Base-by-base conservation (phyloP, 306 rosid genomes). In the Fagus crenata region DNA sequence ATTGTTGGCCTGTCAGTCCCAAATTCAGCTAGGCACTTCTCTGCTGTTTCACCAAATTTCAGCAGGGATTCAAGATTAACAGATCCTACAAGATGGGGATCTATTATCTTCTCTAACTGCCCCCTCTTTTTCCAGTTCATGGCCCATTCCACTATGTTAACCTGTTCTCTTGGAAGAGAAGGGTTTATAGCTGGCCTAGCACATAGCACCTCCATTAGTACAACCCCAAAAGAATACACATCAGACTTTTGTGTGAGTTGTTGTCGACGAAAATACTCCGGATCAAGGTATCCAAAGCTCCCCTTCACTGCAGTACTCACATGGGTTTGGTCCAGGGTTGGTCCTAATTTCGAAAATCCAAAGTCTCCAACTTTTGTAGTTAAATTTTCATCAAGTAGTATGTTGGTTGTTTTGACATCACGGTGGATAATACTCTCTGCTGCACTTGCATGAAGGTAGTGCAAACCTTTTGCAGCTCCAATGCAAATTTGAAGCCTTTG, bases 401-500 rank as follows among this genome's bases (percentile, higher is more conserved):
- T 69, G 80, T 84, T 84, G 4, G 87, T 80, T 46, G 84, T 73
- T 72, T 84, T 84, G 4, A 84, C 77, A 28, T 84, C 82, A 4
- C 80, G 84, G 77, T 84, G 84, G 70, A 84, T 84, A 4, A 84
- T 76, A 15, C 76, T 77, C 28, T 80, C 84, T 33, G 84, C 74
- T 33, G 80, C 82, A 31, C 87, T 84, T 0, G 76, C 73, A 71
- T 84, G 87, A 61, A 84, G 84, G 77, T 80, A 84, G 56, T 76
- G 84, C 64, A 84, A 51, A 15, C 87, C 87, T 46, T 77, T 84
- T 69, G 87, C 87, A 51, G 87, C 82, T 73, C 84, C 87, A 51
- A 80, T 77, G 84, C 84, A 84, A 6, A 84, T 81, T 42, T 80
- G 77, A 17, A 84, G 82, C 77, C 87, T 63, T 61, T 80, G 84